These are phyloP conservation scores for Talaromyces verruculosus DNA, from an alignment of 2,329 filamentous ascomycete genomes.

Conservation along the genomic window DNA sequence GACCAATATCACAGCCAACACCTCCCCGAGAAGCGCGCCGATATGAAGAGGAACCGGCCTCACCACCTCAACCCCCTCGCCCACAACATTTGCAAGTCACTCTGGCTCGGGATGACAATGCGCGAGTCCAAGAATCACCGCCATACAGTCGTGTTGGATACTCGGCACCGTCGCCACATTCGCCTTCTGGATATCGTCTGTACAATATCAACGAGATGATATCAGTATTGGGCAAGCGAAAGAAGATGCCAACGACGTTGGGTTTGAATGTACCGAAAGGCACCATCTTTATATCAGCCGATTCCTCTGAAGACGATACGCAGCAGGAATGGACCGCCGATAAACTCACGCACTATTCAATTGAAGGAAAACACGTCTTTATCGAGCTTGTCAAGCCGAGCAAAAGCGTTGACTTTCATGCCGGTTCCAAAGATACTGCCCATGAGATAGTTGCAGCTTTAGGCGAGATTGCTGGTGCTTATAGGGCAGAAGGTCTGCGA, in stretches of 20 bases:
- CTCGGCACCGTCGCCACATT: constrained; percentile 50
- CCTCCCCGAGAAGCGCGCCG: constrained; percentile 40
- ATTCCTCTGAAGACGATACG: constrained; percentile 72
- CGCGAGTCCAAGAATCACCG: constrained; percentile 52
- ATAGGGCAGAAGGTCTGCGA: constrained; percentile 73
- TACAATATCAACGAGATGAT: constrained; percentile 99
- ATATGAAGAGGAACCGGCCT: constrained; percentile 25
- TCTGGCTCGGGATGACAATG: constrained; percentile 38
- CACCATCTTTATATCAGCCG: constrained; percentile 85
- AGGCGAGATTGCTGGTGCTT: constrained; percentile 83
- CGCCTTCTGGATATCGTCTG: constrained; percentile 82
- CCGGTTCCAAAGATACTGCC: constrained; percentile 93
- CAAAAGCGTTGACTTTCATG: constrained; percentile 95
- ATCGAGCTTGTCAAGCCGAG: constrained; percentile 87
- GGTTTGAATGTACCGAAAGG: constrained; percentile 91
- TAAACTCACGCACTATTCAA: constrained; percentile 94
- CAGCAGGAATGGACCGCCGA: constrained; percentile 93
- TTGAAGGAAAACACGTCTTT: constrained; percentile 97
- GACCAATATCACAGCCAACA: constrained; percentile 59
- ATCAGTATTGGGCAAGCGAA: constrained; percentile 92
- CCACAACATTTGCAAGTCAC: constrained; percentile 55
- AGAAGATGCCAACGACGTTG: constrained; percentile 96
- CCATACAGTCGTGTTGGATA: constrained; percentile 53
- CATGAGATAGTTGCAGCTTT: constrained; percentile 86
- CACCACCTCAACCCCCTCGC: constrained; percentile 45